Evolutionary conservation across 2,329 filamentous ascomycete species (phyloP).

Genomic region (Colletotrichum paranaense): DNA sequence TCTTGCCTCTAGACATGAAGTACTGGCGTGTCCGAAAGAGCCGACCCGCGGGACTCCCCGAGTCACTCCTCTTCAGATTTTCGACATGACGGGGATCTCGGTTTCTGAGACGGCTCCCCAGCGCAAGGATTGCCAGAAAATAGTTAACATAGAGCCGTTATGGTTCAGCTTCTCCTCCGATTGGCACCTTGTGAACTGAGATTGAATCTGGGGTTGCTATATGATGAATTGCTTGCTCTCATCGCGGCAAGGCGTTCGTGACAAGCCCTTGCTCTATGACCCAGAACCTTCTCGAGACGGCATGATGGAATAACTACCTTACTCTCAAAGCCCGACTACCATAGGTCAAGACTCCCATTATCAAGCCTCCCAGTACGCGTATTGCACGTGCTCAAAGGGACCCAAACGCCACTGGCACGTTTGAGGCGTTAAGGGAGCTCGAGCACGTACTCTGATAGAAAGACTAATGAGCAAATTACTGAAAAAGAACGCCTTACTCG

Average conservation of each 20-base stretch:
- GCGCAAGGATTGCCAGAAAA: neutral
- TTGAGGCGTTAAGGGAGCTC: neutral
- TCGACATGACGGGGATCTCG: neutral
- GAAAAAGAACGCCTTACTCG: neutral
- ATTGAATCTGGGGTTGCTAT: neutral
- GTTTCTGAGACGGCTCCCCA: neutral
- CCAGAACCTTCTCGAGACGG: too few species aligned
- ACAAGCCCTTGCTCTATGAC: too few species aligned
- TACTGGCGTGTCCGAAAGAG: neutral
- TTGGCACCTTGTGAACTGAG: neutral
- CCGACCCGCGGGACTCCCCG: neutral
- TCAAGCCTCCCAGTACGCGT: too few species aligned
- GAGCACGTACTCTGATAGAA: neutral
- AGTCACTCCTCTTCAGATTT: neutral
- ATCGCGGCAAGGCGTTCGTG: too few species aligned
- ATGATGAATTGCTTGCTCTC: neutral
- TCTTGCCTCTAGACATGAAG: neutral
- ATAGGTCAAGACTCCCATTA: too few species aligned
- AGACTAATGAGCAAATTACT: neutral
- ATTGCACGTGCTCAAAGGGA: too few species aligned
- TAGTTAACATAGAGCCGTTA: neutral
- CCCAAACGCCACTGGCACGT: neutral
- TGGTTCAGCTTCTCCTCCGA: neutral
- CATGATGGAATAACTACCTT: too few species aligned
- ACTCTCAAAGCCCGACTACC: too few species aligned